Evolutionary conservation across 306 rosid species (phyloP).

Genomic region (Corylus avellana): DNA sequence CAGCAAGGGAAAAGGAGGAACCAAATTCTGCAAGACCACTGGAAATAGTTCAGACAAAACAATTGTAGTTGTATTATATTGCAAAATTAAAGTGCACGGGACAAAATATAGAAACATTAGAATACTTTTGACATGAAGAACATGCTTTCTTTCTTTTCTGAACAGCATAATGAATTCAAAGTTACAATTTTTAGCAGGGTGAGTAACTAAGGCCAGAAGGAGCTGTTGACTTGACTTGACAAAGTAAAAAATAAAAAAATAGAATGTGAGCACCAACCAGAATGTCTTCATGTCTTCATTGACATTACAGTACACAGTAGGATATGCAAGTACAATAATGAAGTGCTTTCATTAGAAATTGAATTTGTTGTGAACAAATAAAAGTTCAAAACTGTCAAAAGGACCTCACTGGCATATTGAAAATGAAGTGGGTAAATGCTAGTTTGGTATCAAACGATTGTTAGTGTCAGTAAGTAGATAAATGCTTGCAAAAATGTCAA

Average conservation of each 20-base stretch:
- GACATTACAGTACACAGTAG: not conserved
- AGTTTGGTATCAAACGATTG: not conserved
- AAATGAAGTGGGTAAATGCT: not conserved
- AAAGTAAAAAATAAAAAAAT: not conserved
- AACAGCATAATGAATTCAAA: too few species aligned
- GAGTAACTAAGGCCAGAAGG: not conserved
- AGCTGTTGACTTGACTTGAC: not conserved
- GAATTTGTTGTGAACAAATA: not conserved
- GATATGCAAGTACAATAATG: not conserved
- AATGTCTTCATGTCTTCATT: not conserved
- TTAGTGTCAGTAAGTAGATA: not conserved
- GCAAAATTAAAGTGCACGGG: not conserved
- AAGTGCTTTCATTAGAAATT: not conserved
- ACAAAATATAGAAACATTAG: too few species aligned
- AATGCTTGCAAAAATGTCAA: not conserved
- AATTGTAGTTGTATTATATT: not conserved
- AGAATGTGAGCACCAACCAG: not conserved
- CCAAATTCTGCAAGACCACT: slow-evolving; percentile 25
- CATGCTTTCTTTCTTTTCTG: too few species aligned
- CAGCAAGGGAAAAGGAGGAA: slow-evolving; percentile 1
- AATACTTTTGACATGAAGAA: too few species aligned
- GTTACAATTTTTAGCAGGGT: not conserved
- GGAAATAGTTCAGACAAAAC: not conserved
- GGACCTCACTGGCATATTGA: not conserved
- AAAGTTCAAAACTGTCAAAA: not conserved